A percentile compares a stretch with the other conserved stretches of the same genome.
Evolutionary conservation across 1,284 basidiomycete genomes (phyloP).

Genomic region (Gastroboletus turbinatus): DNA sequence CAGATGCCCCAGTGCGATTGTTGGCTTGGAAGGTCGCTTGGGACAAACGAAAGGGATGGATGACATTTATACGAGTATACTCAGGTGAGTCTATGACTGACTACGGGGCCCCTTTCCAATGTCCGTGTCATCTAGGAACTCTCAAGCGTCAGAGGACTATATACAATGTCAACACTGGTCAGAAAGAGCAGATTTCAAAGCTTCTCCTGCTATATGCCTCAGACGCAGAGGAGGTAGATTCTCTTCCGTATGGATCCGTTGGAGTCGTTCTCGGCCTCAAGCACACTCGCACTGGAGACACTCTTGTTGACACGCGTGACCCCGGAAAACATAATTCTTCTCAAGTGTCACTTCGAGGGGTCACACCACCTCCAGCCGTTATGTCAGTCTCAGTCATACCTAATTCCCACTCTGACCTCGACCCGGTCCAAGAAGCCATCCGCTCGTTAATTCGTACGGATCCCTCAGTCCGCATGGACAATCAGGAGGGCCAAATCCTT

Average conservation of each 20-base stretch:
- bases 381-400: constrained; percentile 82
- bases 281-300: constrained; percentile 87
- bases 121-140: constrained; percentile 47
- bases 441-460: constrained; percentile 80
- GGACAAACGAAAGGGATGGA: constrained; percentile 84
- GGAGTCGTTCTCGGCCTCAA: constrained; percentile 84
- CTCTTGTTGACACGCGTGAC: constrained; percentile 56
- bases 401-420: constrained; percentile 76
- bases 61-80: constrained; percentile 89
- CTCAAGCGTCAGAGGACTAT: constrained; percentile 63
- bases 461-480: constrained; percentile 77
- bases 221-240: constrained; percentile 77
- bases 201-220: constrained; percentile 82
- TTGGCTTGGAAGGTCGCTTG: constrained; percentile 90
- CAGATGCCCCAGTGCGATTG: constrained; percentile 55
- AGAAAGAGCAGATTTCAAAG: constrained; percentile 74
- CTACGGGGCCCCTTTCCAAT: background rate
- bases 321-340: constrained; percentile 30
- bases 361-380: constrained; percentile 72
- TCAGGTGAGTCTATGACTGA: constrained; percentile 54
- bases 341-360: constrained; percentile 55
- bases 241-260: constrained; percentile 79
- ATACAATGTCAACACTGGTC: constrained; percentile 67
- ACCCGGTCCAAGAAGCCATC: constrained; percentile 75
- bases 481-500: constrained; percentile 79